Percentiles rank a stretch among this genome's conserved stretches.
These are phyloP conservation scores for Colletotrichum sp. DNA, from an alignment of 2,329 filamentous ascomycete genomes.

Conservation along the genomic window DNA sequence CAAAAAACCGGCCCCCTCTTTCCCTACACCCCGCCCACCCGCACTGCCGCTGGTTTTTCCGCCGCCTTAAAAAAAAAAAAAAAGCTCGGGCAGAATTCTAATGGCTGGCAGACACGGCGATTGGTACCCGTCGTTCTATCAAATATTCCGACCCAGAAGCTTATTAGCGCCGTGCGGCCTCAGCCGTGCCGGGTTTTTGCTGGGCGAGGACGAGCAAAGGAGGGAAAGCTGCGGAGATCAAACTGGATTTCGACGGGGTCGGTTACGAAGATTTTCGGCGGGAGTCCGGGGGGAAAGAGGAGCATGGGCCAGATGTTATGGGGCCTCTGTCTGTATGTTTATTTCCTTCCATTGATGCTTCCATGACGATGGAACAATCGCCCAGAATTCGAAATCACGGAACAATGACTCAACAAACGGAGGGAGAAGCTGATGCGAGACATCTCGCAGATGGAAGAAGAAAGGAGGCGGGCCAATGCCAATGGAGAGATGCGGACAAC, in stretches of 20 bases:
- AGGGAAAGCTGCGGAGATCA: background rate
- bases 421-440: background rate
- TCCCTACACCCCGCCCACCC: too few species aligned
- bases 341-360: background rate
- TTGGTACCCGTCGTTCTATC: background rate
- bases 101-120: background rate
- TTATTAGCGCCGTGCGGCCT: background rate
- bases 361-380: background rate
- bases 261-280: background rate
- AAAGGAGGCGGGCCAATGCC: background rate
- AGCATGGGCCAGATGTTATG: background rate
- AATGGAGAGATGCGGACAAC: background rate
- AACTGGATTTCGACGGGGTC: background rate
- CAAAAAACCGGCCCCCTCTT: too few species aligned
- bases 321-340: background rate
- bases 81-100: background rate
- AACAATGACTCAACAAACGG: background rate
- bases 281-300: background rate
- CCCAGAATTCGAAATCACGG: rapidly evolving
- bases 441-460: background rate
- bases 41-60: too few species aligned
- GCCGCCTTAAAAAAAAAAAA: background rate
- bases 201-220: background rate
- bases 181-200: background rate
- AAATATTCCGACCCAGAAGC: background rate